Evolutionary conservation across 306 rosid species (phyloP).

Genomic region (Canavalia ensiformis): DNA sequence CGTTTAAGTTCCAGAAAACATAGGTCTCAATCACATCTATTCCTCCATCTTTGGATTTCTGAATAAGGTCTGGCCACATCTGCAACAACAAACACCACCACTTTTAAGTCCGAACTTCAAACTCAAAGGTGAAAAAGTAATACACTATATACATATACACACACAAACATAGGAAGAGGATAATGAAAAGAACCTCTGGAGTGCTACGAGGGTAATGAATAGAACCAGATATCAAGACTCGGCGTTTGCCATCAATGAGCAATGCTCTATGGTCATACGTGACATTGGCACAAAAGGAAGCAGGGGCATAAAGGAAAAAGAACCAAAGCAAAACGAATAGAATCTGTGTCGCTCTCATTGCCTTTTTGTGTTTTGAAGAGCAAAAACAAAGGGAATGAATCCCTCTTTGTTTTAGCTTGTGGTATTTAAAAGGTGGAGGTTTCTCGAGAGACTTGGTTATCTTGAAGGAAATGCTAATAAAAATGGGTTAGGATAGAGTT

Average conservation of each 20-base stretch:
- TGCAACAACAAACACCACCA: constrained; percentile 47
- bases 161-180: not conserved
- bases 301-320: constrained; percentile 52
- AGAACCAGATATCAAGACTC: constrained; percentile 85
- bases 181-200: constrained; percentile 63
- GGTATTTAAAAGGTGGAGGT: constrained; percentile 18
- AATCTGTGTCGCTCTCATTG: constrained; percentile 60
- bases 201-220: constrained; percentile 98
- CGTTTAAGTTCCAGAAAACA: constrained; percentile 92
- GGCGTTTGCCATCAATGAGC: constrained; percentile 83
- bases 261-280: constrained; percentile 87
- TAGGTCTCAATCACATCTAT: constrained; percentile 93
- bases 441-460: not conserved
- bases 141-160: too few species aligned
- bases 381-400: constrained; percentile 22
- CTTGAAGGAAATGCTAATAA: constrained; percentile 46
- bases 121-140: not conserved
- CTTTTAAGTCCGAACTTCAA: constrained; percentile 32
- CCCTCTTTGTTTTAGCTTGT: constrained; percentile 27
- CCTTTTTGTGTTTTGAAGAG: not conserved
- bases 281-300: constrained; percentile 65
- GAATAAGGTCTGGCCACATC: constrained; percentile 98
- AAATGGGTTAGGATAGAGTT: not conserved
- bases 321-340: constrained; percentile 51
- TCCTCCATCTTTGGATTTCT: constrained; percentile 95